Evolutionary conservation across 2,329 filamentous ascomycete species (phyloP).

Genomic region (Colletotrichum sp.): DNA sequence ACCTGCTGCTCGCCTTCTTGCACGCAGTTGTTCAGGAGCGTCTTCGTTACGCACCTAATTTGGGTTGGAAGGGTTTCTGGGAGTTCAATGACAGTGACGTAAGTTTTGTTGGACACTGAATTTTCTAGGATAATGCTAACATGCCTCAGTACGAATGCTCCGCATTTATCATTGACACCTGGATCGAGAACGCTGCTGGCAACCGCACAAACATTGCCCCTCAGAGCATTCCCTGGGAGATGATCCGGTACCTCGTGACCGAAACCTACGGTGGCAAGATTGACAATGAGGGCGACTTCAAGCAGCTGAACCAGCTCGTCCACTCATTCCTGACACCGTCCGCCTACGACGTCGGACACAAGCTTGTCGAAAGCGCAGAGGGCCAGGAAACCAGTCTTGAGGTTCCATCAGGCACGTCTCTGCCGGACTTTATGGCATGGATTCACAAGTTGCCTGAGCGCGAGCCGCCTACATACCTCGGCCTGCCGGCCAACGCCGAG

Average conservation of each 20-base stretch:
- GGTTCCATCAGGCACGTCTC: conserved; percentile 80
- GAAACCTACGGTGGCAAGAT: conserved; percentile 99
- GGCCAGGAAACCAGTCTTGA: conserved; percentile 67
- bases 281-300: conserved; percentile 87
- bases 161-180: conserved; percentile 92
- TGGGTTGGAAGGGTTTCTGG: conserved; percentile 99
- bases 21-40: conserved; percentile 96
- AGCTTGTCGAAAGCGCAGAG: conserved; percentile 73
- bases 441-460: conserved; percentile 91
- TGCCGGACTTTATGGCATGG: conserved; percentile 90
- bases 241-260: conserved; percentile 87
- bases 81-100: conserved; percentile 99
- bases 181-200: conserved; percentile 83
- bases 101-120: conserved; percentile 49
- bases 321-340: conserved; percentile 79
- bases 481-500: conserved; percentile 93
- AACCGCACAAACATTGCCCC: conserved; percentile 93
- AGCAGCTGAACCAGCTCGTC: conserved; percentile 75
- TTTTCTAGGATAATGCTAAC: conserved; percentile 1
- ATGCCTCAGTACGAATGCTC: conserved; percentile 86
- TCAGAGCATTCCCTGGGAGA: conserved; percentile 93
- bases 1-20: conserved; percentile 89
- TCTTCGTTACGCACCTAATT: conserved; percentile 87
- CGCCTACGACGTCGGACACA: conserved; percentile 92
- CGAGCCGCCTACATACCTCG: conserved; percentile 94